Percentiles rank a stretch among this genome's conserved stretches.
Conservation (phyloP, 2,329 filamentous ascomycete genomes). For the Hortaea werneckii region DNA sequence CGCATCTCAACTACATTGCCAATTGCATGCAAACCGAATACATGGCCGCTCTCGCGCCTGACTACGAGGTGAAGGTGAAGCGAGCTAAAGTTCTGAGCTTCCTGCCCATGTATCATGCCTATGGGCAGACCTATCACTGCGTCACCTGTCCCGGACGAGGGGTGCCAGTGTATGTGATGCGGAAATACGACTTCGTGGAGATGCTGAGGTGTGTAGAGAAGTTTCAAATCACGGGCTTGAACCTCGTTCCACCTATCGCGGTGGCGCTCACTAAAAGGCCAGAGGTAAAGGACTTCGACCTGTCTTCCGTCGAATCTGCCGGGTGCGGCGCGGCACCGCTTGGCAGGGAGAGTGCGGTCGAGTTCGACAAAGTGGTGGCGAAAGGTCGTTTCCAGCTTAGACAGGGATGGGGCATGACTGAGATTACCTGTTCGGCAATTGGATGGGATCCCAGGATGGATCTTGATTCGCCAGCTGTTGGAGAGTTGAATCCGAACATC, state of each 20-base stretch:
- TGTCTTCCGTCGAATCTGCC: conserved; percentile 53
- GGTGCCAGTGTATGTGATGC: conserved; percentile 69
- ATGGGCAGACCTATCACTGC: conserved; percentile 57
- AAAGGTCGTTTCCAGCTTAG: conserved; percentile 41
- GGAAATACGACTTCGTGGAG: conserved; percentile 62
- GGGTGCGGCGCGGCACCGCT: conserved; percentile 60
- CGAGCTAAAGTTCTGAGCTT: conserved; percentile 50
- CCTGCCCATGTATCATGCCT: conserved; percentile 57
- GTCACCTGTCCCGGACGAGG: conserved; percentile 43
- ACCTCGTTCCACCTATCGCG: conserved; percentile 64
- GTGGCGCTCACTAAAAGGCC: conserved; percentile 65
- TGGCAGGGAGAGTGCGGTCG: conserved; percentile 32
- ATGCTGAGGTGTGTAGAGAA: conserved; percentile 59
- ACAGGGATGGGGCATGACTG: conserved; percentile 81
- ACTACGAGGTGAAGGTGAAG: conserved; percentile 36
- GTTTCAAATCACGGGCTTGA: conserved; percentile 57
- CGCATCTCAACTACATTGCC: conserved; percentile 65
- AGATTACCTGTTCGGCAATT: conserved; percentile 60
- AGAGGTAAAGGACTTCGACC: conserved; percentile 53
- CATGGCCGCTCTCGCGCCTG: conserved; percentile 36
- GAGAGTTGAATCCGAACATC: conserved; percentile 59
- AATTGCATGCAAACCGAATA: conserved; percentile 55
- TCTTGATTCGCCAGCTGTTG: conserved; percentile 43
- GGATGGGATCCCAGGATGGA: conserved; percentile 49
- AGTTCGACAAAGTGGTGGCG: conserved; percentile 46